A percentile compares a stretch with the other conserved stretches of the same genome.
phyloP scores from a whole-genome alignment of 2,329 filamentous ascomycete genomes.

The Phaeophleospora eucalypticola region DNA sequence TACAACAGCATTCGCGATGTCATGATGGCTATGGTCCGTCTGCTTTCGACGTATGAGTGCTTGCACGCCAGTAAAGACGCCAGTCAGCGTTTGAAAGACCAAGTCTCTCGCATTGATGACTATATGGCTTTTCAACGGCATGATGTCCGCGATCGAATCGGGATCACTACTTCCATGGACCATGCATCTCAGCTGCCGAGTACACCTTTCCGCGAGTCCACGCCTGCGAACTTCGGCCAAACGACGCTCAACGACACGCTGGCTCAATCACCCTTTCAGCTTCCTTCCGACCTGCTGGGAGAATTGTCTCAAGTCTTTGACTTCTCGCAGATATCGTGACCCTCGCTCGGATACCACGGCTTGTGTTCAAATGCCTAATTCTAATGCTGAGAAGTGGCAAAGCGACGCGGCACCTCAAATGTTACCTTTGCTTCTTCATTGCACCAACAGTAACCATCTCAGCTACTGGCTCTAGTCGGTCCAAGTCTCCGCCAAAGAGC shows the following conservation, averaged over 20 bases:
- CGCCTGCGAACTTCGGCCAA: conserved; percentile 1
- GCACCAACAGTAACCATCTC: conserved; percentile 46
- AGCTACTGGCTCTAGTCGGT: conserved; percentile 45
- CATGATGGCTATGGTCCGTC: conserved; percentile 33
- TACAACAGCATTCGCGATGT: conserved; percentile 37
- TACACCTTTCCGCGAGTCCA: too few relatives aligned
- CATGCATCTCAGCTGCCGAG: not conserved
- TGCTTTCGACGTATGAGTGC: conserved; percentile 42
- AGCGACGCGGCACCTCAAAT: too few relatives aligned
- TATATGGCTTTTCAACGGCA: conserved; percentile 34
- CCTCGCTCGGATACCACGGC: not conserved
- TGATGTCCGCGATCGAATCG: conserved; percentile 4
- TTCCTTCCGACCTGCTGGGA: conserved; percentile 12
- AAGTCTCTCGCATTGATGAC: conserved; percentile 40
- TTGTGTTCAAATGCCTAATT: not conserved
- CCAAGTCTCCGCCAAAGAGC: conserved; percentile 44
- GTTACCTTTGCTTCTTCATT: too few relatives aligned
- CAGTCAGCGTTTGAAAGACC: conserved; percentile 35
- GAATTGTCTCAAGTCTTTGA: conserved; percentile 12
- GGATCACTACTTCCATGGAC: not conserved
- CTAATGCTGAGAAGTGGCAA: not conserved
- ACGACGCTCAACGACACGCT: conserved; percentile 5
- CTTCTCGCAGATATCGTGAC: conserved; percentile 2
- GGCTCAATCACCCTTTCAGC: conserved; percentile 10
- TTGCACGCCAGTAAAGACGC: conserved; percentile 39